These are phyloP conservation scores for Pleurotus salmoneostramineus DNA, from an alignment of 768 basidiomycete genomes.

Conservation along the genomic window DNA sequence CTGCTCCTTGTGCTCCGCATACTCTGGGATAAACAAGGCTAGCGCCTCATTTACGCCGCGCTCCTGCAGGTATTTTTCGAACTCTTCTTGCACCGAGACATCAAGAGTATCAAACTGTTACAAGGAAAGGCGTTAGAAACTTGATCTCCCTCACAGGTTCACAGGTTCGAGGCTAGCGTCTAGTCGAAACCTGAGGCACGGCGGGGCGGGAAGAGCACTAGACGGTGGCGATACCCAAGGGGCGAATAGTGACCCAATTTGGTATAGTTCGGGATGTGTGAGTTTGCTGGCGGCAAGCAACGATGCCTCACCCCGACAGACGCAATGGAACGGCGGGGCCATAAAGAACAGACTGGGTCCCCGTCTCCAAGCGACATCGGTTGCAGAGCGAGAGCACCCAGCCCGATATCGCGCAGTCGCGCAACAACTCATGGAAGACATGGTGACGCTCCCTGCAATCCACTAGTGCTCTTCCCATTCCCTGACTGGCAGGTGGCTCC, in stretches of 20 bases:
- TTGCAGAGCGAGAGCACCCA: neutral
- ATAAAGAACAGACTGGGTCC: neutral
- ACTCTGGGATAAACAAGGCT: constrained; percentile 86
- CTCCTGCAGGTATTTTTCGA: constrained; percentile 86
- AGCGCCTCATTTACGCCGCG: constrained; percentile 82
- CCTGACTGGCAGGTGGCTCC: neutral
- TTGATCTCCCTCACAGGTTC: neutral
- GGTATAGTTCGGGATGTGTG: neutral
- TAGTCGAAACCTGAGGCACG: neutral
- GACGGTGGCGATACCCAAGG: constrained; percentile 4
- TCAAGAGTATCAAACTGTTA: constrained; percentile 87
- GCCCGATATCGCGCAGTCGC: neutral
- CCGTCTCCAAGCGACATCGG: neutral
- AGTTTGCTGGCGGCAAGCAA: neutral
- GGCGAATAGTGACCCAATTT: neutral
- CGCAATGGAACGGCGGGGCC: neutral
- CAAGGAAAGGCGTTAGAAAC: neutral
- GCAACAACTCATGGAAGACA: neutral
- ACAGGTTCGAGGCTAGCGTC: neutral
- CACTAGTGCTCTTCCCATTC: neutral
- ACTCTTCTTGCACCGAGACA: constrained; percentile 81
- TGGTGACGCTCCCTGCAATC: neutral
- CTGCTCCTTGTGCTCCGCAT: constrained; percentile 90
- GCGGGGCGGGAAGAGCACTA: neutral
- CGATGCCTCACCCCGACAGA: neutral